Percentiles rank a stretch among this genome's conserved stretches.
Conservation (phyloP, 495 filamentous ascomycete species). For the Neurospora sp. region DNA sequence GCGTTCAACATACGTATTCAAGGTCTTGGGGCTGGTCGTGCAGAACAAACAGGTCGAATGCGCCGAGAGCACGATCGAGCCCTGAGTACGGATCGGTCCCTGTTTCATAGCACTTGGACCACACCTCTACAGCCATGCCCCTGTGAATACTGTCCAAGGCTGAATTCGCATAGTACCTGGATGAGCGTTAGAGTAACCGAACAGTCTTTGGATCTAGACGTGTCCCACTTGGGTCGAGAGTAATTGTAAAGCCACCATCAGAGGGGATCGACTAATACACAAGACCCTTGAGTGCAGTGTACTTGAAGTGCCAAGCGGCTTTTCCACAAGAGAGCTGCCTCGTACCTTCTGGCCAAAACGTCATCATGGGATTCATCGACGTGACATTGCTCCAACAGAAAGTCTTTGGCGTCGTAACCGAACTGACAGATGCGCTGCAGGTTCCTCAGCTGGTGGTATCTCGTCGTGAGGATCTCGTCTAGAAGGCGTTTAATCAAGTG, state of each 20-base stretch:
- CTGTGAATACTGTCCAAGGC: slow-evolving; percentile 74
- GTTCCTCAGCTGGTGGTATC: slow-evolving; percentile 57
- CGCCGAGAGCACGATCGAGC: slow-evolving; percentile 65
- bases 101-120: slow-evolving; percentile 43
- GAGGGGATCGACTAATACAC: background rate
- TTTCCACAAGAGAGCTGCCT: background rate
- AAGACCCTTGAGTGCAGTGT: background rate
- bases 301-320: background rate
- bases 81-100: slow-evolving; percentile 13
- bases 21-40: slow-evolving; percentile 60
- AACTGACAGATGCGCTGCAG: slow-evolving; percentile 55
- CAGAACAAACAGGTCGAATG: slow-evolving; percentile 81
- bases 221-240: background rate
- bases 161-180: slow-evolving; percentile 63
- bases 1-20: slow-evolving; percentile 47
- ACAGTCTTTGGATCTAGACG: background rate
- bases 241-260: background rate
- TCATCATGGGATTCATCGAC: slow-evolving; percentile 55
- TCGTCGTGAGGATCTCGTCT: slow-evolving; percentile 58
- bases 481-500: slow-evolving; percentile 45
- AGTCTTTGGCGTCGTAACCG: slow-evolving; percentile 86
- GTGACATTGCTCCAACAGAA: slow-evolving; percentile 54
- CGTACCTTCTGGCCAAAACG: slow-evolving; percentile 69
- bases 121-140: slow-evolving; percentile 64
- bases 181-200: background rate